These are phyloP conservation scores for Ajuga reptans DNA, from an alignment of 305 asterid genomes.

Conservation along the genomic window DNA sequence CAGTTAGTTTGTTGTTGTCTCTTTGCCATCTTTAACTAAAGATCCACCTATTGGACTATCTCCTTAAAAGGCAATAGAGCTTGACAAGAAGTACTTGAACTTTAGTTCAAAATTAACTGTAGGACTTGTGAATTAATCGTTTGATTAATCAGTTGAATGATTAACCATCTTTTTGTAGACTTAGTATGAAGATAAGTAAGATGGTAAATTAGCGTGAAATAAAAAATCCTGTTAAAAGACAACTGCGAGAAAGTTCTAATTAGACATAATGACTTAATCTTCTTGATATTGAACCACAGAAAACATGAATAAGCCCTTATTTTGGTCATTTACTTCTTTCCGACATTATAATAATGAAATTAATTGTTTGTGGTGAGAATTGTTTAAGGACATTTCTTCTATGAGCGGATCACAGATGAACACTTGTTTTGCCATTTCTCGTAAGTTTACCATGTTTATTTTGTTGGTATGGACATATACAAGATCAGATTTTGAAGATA, in stretches of 20 bases:
- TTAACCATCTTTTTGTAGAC: neutral
- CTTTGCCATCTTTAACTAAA: no score
- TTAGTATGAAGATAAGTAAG: neutral
- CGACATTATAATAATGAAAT: neutral
- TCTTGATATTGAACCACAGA: neutral
- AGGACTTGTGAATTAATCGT: neutral
- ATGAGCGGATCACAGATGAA: neutral
- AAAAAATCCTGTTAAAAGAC: neutral
- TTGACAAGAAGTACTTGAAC: no score
- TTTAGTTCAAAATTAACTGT: neutral
- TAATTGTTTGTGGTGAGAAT: neutral
- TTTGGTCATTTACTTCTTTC: neutral
- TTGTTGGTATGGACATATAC: neutral
- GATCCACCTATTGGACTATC: no score
- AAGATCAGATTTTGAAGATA: neutral
- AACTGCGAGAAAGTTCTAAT: neutral
- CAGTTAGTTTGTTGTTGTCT: no score
- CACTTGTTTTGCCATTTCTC: neutral
- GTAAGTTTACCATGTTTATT: neutral
- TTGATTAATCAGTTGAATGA: neutral
- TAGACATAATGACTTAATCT: neutral
- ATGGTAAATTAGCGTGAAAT: neutral
- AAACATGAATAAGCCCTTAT: neutral
- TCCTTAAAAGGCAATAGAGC: no score
- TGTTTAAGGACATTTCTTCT: neutral